Base-by-base conservation (phyloP, 805 yeast species). In the Candida maltosa region DNA sequence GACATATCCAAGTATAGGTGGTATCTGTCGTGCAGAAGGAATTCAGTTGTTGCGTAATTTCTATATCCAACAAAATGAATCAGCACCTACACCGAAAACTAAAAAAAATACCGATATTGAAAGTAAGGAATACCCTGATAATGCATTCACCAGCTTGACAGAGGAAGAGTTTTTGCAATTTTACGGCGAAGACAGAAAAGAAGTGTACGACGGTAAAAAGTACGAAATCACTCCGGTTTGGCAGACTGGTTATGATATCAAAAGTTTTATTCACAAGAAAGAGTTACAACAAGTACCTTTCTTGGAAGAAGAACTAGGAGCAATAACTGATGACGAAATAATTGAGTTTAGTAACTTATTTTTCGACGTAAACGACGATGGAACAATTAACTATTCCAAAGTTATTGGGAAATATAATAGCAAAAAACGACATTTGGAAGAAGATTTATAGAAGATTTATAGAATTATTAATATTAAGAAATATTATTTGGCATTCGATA, bases 51-150 rank as follows among this genome's bases (percentile, higher is more conserved):
- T 93, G 28, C 69, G 98, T 38, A 75, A 78, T 52, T 93, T 93
- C 58, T 93, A 93, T 56, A 74, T 89, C 6, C 80, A 76, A 52
- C 94, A 88, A 52, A 93, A 93, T 58, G 81, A 76, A 19, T 75
- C 79, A 29, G 95, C 97, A 1, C 98, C 97, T 0, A 71, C 60
- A 17, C 89, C 95, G 3, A 77, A 84, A 48, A 65, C 73, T 16
- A 89, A 89, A 54, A 81, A 81, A 56, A 79, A 75, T 55, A 77
- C 82, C 55, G 76, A 62, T 40, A 69, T 78, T 39, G 83, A 73
- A 16, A 58, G 62, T 15, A 71, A 76, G 17, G 70, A 63, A 17
- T 84, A 75, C 40, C 91, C 94, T 0, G 60, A 63, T 0, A 63
- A 59, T 30, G 49, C 70, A 6, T 86, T 83, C 67, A 44, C 56